phyloP scores from a whole-genome alignment of 2,329 filamentous ascomycete species.

The Neonectria punicea region DNA sequence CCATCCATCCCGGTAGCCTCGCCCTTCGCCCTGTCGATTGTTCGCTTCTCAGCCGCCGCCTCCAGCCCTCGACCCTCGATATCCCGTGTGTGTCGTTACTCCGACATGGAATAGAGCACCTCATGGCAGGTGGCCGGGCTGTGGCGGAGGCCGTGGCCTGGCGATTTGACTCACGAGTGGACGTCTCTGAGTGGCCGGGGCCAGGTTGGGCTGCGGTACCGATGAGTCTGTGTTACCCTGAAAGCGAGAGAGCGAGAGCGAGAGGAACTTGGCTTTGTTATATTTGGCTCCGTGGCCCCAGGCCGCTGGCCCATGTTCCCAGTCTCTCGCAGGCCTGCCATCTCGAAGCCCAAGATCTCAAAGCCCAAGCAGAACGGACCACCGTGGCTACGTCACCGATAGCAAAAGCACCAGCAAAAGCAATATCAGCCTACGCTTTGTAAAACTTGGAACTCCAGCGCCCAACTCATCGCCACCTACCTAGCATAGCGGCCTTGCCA shows the following conservation, averaged over 20 bases:
- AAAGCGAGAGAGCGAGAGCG: neutral
- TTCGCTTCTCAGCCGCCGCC: slow-evolving; percentile 2
- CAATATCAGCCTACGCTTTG: neutral
- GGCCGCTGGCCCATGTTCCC: neutral
- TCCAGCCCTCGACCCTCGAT: slow-evolving; percentile 7
- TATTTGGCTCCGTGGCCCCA: slow-evolving; percentile 15
- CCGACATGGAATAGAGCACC: slow-evolving; percentile 1
- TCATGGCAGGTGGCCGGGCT: slow-evolving; percentile 11
- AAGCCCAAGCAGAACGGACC: slow-evolving; percentile 7
- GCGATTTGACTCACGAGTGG: slow-evolving; percentile 11
- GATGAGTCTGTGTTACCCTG: slow-evolving; percentile 20
- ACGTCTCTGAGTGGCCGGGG: neutral
- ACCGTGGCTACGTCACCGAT: neutral
- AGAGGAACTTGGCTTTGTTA: slow-evolving; percentile 12
- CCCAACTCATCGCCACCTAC: neutral
- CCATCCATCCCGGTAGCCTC: slow-evolving; percentile 14
- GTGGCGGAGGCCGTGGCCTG: slow-evolving; percentile 7
- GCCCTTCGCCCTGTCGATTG: slow-evolving; percentile 3
- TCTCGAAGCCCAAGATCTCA: neutral
- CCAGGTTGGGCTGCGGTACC: slow-evolving; percentile 7
- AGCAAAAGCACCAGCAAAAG: neutral
- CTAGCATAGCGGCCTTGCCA: neutral
- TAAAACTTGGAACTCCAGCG: neutral
- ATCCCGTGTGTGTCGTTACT: slow-evolving; percentile 15
- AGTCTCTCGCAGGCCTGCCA: neutral